Evolutionary conservation across 148 eudicot species (phyloP).

Genomic region (Agrostemma githago): DNA sequence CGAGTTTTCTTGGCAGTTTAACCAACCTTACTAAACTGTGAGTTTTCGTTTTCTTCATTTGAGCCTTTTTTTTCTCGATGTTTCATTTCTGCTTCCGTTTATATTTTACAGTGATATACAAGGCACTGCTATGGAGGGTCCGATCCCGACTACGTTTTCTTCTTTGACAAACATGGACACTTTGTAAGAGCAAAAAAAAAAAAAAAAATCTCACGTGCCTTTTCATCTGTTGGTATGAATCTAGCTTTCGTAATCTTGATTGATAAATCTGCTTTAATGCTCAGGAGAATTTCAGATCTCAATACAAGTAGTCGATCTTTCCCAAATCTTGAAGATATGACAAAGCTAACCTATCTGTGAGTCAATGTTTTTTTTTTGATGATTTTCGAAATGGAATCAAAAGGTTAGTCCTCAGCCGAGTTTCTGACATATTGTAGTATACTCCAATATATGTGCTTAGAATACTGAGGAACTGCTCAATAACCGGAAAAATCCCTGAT

Average conservation of each 20-base stretch:
- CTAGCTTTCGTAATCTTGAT: neutral
- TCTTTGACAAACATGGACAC: constrained; percentile 35
- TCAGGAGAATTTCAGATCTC: constrained; percentile 81
- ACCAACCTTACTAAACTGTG: constrained; percentile 11
- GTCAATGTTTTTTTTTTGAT: constrained; percentile 19
- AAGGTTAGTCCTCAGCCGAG: neutral
- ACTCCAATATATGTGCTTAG: constrained; percentile 37
- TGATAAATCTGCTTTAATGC: constrained; percentile 9
- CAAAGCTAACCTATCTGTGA: constrained; percentile 40
- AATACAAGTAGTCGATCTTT: constrained; percentile 33
- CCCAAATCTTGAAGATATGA: constrained; percentile 47
- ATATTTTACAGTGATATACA: constrained; percentile 51
- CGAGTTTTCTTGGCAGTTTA: constrained; percentile 16
- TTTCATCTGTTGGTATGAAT: neutral
- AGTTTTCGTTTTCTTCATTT: neutral
- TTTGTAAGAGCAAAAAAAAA: constrained; percentile 41
- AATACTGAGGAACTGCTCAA: constrained; percentile 58
- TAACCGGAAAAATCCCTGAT: constrained; percentile 42
- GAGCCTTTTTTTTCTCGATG: neutral
- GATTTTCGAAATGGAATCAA: neutral
- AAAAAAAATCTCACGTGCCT: neutral
- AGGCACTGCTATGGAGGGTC: constrained; percentile 73
- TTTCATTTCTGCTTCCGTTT: neutral
- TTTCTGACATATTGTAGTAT: constrained; percentile 4
- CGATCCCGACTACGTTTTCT: constrained; percentile 59